Evolutionary conservation across 495 filamentous ascomycete species (phyloP), one percentile per base, ranked within the genome.

Genomic region (Hypoxylon lenormandii): DNA sequence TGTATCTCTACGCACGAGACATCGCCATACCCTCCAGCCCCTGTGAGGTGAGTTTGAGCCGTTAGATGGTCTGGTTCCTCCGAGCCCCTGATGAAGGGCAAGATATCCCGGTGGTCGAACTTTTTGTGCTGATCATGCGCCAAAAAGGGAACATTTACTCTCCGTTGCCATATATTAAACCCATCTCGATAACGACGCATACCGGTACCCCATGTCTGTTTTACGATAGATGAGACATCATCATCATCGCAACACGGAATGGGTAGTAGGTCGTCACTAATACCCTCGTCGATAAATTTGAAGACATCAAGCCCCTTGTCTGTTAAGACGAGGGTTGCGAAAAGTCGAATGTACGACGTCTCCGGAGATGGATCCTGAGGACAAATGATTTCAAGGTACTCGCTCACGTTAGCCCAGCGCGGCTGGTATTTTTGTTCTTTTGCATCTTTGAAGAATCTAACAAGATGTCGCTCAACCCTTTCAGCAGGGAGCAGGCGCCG

Each of bases 81-180:
- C 6, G 18, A 48, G n/a, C 43, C 15, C 26, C n/a, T 47, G 13
- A 50, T 18, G 5, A 60, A 60, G 6, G 60, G 51, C 12, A 55
- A 21, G 28, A 64, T 5, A 26, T 30, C 33, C 3, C 19, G 51
- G 8, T 5, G 12, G 19, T 49, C 19, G n/a, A 64, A 64, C 10
- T 6, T n/a, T 21, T 18, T 0, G 18, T 64, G 50, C 30, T 42
- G 7, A 0, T 40, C 30, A 48, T 47, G 55, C 0, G 5, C 3
- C n/a, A 64, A 28, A 30, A 55, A 64, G 13, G 60, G 60, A 12
- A 64, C 50, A 4, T 42, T 64, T 40, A 42, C 40, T 28, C n/a
- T 47, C 60, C 60, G 55, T 30, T 55, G 51, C 42, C 60, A 64
- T 10, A 23, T 55, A 6, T 48, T 3, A 12, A 64, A 64, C 5